Base-by-base conservation (phyloP, 2,329 filamentous ascomycete genomes). In the Cadophora malorum region DNA sequence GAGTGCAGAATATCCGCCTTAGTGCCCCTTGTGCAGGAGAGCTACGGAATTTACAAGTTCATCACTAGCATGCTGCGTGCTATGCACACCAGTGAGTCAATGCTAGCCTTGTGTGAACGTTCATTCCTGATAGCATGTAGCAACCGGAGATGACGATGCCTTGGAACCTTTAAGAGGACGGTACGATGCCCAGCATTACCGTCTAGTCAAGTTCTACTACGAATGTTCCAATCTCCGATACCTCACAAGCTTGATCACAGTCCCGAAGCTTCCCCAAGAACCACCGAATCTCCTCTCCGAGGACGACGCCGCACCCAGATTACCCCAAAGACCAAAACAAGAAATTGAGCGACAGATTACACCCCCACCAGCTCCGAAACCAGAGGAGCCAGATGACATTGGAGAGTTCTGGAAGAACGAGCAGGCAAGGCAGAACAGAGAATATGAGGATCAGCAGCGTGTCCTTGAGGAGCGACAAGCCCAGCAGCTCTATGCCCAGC, bases 1-100 rank as follows among this genome's bases (percentile, higher is more conserved):
- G 96, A 99, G 80, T 98, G 95, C 80, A 88, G 95, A 70, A 99
- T 99, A 76, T 96, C 95, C 16, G 93, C 96, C 1, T 82, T 99
- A 64, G 94, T 98, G 25, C 93, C 94, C 2, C 83, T 99, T 53
- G 96, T 99, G 3, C 93, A 97, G 79, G 96, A 99, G 83, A 98
- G 94, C 79, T 99, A 98, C 80, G 96, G 96, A 59, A 98, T 99
- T 74, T 99, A 99, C 85, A 98, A 98, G 81, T 99, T 99, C 79
- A 94, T 97, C 72, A 99, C 96, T 0, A 99, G 96, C 90, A 99
- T 99, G 96, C 82, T 99, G 70, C 89, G 96, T 66, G 96, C 96
- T 19, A 97, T 99, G 94, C 95, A 99, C 79, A 95, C 92, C 2
- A 94, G 92, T 94, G 83, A 78, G 90, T 82, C 47, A 16, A 47